These are phyloP conservation scores for Aspergillus carlsbadensis DNA, from an alignment of 495 filamentous ascomycete species.

Conservation along the genomic window DNA sequence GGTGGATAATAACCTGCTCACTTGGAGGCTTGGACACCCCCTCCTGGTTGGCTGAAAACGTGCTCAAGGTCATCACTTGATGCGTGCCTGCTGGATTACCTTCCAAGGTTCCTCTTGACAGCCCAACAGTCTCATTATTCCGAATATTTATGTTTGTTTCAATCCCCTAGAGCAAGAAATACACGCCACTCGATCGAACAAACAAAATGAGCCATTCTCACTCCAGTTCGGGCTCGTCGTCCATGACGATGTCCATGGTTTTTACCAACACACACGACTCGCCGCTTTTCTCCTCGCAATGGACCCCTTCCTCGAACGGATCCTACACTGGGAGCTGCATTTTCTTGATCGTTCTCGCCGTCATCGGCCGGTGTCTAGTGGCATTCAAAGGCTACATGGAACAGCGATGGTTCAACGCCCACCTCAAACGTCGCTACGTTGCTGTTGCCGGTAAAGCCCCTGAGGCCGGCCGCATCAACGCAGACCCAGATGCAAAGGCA, in stretches of 20 bases:
- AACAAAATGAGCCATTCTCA: slow-evolving; percentile 17
- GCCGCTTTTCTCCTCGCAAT: slow-evolving; percentile 69
- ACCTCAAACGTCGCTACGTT: slow-evolving; percentile 71
- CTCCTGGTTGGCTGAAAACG: slow-evolving; percentile 14
- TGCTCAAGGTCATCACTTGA: slow-evolving; percentile 3
- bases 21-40: not conserved
- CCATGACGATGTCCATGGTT: slow-evolving; percentile 37
- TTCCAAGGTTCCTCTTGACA: not conserved
- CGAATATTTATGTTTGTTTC: too few relatives aligned
- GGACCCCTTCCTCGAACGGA: slow-evolving; percentile 68
- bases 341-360: slow-evolving; percentile 74
- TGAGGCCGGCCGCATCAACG: slow-evolving; percentile 53
- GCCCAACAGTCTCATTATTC: too few relatives aligned
- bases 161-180: too few relatives aligned
- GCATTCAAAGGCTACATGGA: slow-evolving; percentile 64
- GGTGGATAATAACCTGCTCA: slow-evolving; percentile 19
- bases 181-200: too few relatives aligned
- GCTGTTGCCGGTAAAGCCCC: slow-evolving; percentile 63
- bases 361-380: slow-evolving; percentile 64
- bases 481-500: slow-evolving; percentile 57
- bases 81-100: not conserved
- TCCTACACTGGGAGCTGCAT: slow-evolving; percentile 83
- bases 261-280: slow-evolving; percentile 68
- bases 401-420: slow-evolving; percentile 57
- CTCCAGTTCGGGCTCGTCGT: slow-evolving; percentile 11